These are phyloP conservation scores for Rhodotorula graminis DNA, from an alignment of 768 basidiomycete genomes.

Conservation along the genomic window DNA sequence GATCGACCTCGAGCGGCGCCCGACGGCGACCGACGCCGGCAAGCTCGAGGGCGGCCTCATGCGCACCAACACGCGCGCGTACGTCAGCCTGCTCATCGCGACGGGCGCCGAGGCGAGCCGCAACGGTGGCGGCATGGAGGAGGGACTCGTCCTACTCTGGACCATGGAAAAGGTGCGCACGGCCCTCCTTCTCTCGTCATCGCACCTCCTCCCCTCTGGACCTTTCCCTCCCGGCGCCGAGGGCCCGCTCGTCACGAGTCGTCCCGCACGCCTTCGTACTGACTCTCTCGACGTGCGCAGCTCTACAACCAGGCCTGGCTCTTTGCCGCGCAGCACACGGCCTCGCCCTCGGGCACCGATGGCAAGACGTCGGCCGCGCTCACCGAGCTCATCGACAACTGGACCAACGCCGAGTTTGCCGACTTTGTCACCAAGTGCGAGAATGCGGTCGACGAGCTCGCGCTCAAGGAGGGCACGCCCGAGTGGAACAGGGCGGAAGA, in stretches of 20 bases:
- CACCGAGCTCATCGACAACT: slow-evolving; percentile 58
- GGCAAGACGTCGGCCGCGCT: slow-evolving; percentile 42
- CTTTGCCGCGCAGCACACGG: slow-evolving; percentile 30
- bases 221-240: too few species aligned
- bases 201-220: too few species aligned
- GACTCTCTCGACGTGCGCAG: slow-evolving; percentile 46
- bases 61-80: slow-evolving; percentile 61
- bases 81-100: slow-evolving; percentile 62
- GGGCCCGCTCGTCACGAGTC: accelerated
- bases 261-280: too few species aligned
- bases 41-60: slow-evolving; percentile 53
- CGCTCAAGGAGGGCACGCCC: slow-evolving; percentile 15
- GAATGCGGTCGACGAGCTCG: slow-evolving; percentile 25
- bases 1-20: slow-evolving; percentile 46
- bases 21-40: neutral
- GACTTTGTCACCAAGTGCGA: slow-evolving; percentile 44
- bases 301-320: slow-evolving; percentile 68
- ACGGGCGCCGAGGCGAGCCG: slow-evolving; percentile 51
- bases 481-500: slow-evolving; percentile 26
- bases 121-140: slow-evolving; percentile 52
- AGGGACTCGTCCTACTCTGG: slow-evolving; percentile 69
- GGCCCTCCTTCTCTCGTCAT: too few species aligned
- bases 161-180: slow-evolving; percentile 65
- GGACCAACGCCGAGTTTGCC: slow-evolving; percentile 52
- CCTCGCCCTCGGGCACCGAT: slow-evolving; percentile 38